Evolutionary conservation across 2,329 filamentous ascomycete species (phyloP).

Genomic region (Aspergillus sp.): DNA sequence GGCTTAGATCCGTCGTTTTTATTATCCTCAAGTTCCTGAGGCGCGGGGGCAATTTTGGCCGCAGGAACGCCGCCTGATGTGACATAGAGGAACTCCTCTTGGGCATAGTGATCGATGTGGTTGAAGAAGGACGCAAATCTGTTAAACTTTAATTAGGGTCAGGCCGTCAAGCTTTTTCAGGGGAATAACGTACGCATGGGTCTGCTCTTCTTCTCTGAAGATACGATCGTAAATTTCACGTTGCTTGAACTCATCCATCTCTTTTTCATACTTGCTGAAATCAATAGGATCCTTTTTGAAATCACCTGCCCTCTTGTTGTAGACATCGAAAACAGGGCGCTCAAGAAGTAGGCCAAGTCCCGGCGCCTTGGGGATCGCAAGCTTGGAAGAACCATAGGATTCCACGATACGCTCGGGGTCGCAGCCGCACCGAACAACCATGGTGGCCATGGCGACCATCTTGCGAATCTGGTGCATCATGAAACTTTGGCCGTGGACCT

Average conservation of each 20-base stretch:
- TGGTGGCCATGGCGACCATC: constrained; percentile 91
- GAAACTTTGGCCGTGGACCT: constrained; percentile 96
- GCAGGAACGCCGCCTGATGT: constrained; percentile 68
- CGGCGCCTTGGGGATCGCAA: constrained; percentile 92
- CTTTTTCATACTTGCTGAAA: constrained; percentile 73
- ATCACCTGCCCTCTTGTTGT: constrained; percentile 69
- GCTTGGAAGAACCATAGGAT: constrained; percentile 69
- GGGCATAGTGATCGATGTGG: constrained; percentile 73
- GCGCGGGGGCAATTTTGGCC: constrained; percentile 44
- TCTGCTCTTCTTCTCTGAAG: constrained; percentile 83
- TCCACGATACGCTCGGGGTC: constrained; percentile 68
- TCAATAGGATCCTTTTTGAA: constrained; percentile 66
- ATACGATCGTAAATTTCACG: constrained; percentile 88
- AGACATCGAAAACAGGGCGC: constrained; percentile 84
- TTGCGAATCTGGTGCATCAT: constrained; percentile 99
- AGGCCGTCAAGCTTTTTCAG: background rate
- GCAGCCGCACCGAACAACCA: constrained; percentile 83
- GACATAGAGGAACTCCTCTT: constrained; percentile 72
- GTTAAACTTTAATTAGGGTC: constrained; percentile 5
- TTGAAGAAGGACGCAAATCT: constrained; percentile 78
- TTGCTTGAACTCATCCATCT: constrained; percentile 88
- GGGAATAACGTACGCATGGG: constrained; percentile 70
- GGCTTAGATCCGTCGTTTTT: constrained; percentile 10
- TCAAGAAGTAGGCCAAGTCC: constrained; percentile 85
- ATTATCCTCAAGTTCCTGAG: constrained; percentile 6